Evolutionary conservation across 306 rosid genomes (phyloP).

Genomic region (Malus asiatica): DNA sequence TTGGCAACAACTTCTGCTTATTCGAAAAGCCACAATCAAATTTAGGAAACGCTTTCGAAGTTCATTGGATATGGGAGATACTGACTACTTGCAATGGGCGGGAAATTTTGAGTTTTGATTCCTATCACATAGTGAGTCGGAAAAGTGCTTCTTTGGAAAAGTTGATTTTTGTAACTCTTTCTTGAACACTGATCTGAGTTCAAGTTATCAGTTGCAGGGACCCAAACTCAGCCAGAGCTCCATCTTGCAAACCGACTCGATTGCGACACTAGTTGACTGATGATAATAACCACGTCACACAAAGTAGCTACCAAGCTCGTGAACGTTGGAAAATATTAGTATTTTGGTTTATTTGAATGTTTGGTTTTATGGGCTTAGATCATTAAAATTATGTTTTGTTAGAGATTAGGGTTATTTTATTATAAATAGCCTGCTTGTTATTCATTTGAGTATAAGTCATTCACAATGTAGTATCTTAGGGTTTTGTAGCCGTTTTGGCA

Average conservation of each 20-base stretch:
- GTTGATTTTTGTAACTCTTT: background rate
- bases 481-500: too few relatives aligned
- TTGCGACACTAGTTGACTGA: constrained; percentile 78
- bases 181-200: constrained; percentile 2
- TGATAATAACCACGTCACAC: constrained; percentile 72
- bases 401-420: too few relatives aligned
- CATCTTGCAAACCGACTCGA: constrained; percentile 90
- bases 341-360: too few relatives aligned
- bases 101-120: too few relatives aligned
- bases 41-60: background rate
- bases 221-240: constrained; percentile 35
- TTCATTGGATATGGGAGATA: background rate
- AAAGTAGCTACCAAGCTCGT: constrained; percentile 77
- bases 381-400: too few relatives aligned
- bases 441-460: too few relatives aligned
- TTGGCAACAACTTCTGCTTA: background rate
- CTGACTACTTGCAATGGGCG: background rate
- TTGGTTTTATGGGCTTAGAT: too few relatives aligned
- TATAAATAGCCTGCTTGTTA: too few relatives aligned
- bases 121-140: too few relatives aligned
- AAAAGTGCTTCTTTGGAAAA: background rate
- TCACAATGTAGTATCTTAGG: too few relatives aligned
- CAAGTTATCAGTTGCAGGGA: constrained; percentile 20
- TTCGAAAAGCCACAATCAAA: background rate
- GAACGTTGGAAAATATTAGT: constrained; percentile 3